Conservation (phyloP, 257 asterid genomes). For the Solanum chaucha region DNA sequence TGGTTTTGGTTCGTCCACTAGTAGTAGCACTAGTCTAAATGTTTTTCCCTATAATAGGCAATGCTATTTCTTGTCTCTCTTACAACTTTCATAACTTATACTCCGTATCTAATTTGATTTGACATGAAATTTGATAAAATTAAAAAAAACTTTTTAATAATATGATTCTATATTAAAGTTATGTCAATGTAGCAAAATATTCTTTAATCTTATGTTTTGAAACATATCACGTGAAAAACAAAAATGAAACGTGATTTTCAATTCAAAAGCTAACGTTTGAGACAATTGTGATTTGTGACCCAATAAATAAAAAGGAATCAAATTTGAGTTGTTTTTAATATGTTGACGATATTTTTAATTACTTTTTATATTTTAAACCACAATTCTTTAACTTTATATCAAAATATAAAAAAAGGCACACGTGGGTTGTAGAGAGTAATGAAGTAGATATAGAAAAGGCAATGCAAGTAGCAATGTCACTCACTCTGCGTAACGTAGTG, state of each 20-base stretch:
- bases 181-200: too few relatives aligned
- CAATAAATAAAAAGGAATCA: not conserved
- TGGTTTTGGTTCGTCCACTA: not conserved
- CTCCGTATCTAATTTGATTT: too few relatives aligned
- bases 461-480: not conserved
- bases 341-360: not conserved
- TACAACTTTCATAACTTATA: not conserved
- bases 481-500: not conserved
- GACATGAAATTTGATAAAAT: accelerated
- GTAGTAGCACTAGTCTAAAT: not conserved
- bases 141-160: too few relatives aligned
- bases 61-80: not conserved
- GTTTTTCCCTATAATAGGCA: not conserved
- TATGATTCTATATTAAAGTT: too few relatives aligned
- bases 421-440: not conserved
- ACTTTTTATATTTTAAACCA: not conserved
- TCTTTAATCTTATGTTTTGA: too few relatives aligned
- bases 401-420: not conserved
- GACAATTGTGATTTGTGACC: not conserved
- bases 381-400: not conserved
- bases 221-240: too few relatives aligned
- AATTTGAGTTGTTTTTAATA: not conserved
- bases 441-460: not conserved
- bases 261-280: not conserved
- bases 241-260: not conserved